phyloP scores from a whole-genome alignment of 306 rosid genomes.

The Acmispon strigosus region DNA sequence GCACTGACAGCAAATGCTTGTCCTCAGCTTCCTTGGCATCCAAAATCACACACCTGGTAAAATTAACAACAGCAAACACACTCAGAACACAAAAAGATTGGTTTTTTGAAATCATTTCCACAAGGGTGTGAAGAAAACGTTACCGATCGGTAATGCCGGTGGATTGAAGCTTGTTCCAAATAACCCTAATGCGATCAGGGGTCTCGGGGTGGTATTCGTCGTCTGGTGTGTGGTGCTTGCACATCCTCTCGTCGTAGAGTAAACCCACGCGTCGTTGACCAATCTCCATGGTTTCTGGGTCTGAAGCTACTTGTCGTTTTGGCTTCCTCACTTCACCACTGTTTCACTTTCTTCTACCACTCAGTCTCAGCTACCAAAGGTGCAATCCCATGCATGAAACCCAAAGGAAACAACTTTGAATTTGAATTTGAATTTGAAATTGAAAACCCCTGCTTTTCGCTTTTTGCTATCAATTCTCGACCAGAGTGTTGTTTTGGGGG shows the following conservation, averaged over 20 bases:
- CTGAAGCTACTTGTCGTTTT: too few relatives aligned
- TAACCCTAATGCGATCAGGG: conserved; percentile 61
- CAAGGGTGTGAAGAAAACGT: neutral
- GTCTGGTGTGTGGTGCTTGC: conserved; percentile 43
- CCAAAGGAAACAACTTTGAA: too few relatives aligned
- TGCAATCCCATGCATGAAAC: too few relatives aligned
- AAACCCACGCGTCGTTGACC: conserved; percentile 56
- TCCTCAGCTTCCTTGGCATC: conserved; percentile 67
- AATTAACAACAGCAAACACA: neutral
- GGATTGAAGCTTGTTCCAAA: conserved; percentile 63
- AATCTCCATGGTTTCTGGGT: conserved; percentile 9
- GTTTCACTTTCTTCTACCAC: too few relatives aligned
- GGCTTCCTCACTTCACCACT: too few relatives aligned
- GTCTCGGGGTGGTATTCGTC: conserved; percentile 62
- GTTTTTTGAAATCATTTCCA: neutral
- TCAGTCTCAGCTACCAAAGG: too few relatives aligned
- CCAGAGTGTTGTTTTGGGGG: too few relatives aligned
- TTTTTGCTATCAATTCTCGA: too few relatives aligned
- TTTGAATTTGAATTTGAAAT: too few relatives aligned
- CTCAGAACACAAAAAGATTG: neutral
- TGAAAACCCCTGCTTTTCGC: too few relatives aligned
- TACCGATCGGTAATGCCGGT: conserved; percentile 61
- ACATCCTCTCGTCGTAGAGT: conserved; percentile 78
- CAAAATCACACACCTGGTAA: conserved; percentile 58
- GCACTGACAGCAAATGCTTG: conserved; percentile 45